phyloP scores from a whole-genome alignment of 2,329 filamentous ascomycete genomes.

The Fusarium continuum region DNA sequence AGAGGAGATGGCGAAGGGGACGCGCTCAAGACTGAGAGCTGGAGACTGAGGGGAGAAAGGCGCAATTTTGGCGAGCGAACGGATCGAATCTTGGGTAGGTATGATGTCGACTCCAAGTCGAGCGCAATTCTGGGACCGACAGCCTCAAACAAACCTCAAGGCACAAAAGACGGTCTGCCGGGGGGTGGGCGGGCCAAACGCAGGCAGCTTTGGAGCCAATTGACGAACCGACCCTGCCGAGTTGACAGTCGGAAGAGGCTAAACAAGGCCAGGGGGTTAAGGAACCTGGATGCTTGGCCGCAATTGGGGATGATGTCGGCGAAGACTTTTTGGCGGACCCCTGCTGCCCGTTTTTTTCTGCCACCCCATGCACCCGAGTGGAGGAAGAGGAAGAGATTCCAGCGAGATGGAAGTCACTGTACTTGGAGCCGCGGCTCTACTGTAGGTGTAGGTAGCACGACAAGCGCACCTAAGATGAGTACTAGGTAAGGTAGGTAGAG shows the following conservation, averaged over 20 bases:
- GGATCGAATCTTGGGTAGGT: slow-evolving; percentile 36
- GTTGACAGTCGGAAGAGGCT: slow-evolving; percentile 44
- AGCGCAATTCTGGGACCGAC: slow-evolving; percentile 35
- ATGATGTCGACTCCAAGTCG: slow-evolving; percentile 44
- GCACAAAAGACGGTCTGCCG: slow-evolving; percentile 45
- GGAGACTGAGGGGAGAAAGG: slow-evolving; percentile 34
- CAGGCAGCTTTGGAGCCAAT: slow-evolving; percentile 41
- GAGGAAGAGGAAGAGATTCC: slow-evolving; percentile 25
- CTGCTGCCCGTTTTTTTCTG: slow-evolving; percentile 43
- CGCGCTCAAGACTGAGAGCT: slow-evolving; percentile 24
- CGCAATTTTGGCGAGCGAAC: slow-evolving; percentile 38
- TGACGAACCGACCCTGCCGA: slow-evolving; percentile 44
- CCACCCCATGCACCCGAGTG: slow-evolving; percentile 31
- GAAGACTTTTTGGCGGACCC: slow-evolving; percentile 29
- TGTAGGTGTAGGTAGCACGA: neutral
- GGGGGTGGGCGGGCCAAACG: slow-evolving; percentile 36
- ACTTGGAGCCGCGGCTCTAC: slow-evolving; percentile 37
- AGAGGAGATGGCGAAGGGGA: slow-evolving; percentile 25
- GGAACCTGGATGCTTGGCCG: slow-evolving; percentile 40
- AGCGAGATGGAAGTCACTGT: slow-evolving; percentile 38
- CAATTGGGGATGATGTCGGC: slow-evolving; percentile 42
- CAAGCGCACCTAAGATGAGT: too few species aligned
- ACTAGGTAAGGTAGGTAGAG: too few species aligned
- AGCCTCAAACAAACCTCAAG: slow-evolving; percentile 41
- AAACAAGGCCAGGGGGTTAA: slow-evolving; percentile 42